Evolutionary conservation across 139 green algal genomes (phyloP).

Genomic region (Gonium pectorale): DNA sequence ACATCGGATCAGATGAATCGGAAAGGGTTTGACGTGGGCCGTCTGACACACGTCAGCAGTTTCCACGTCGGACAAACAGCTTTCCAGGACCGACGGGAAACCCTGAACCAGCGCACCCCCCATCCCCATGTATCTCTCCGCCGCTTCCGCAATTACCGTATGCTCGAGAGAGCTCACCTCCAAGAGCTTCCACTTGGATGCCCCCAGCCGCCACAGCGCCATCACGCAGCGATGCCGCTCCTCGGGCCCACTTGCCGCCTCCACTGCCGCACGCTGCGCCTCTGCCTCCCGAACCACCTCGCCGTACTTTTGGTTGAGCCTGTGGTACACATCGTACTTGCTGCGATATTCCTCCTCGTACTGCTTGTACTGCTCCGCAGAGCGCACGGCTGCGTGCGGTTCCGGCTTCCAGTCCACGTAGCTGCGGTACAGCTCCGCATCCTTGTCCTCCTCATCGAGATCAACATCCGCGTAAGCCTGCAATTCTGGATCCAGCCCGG

Average conservation of each 20-base stretch:
- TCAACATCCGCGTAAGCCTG: constrained; percentile 32
- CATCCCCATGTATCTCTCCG: too few species aligned
- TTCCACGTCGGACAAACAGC: too few species aligned
- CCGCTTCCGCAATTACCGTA: too few species aligned
- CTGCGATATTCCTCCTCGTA: constrained; percentile 34
- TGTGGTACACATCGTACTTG: constrained; percentile 32
- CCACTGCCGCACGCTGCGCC: not conserved
- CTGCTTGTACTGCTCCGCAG: constrained; percentile 5
- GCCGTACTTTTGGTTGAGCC: constrained; percentile 29
- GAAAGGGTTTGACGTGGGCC: too few species aligned
- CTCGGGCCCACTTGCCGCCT: not conserved
- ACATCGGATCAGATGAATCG: too few species aligned
- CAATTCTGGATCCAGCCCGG: constrained; percentile 17
- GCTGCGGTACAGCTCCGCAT: constrained; percentile 11
- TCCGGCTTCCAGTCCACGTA: constrained; percentile 36
- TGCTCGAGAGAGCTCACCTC: too few species aligned
- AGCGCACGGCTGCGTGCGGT: constrained; percentile 9
- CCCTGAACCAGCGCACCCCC: too few species aligned
- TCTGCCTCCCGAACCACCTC: constrained; percentile 21
- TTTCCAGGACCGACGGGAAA: too few species aligned
- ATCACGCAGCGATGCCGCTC: not conserved
- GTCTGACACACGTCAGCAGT: too few species aligned
- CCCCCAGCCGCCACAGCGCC: constrained; percentile 36
- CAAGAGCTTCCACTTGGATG: constrained; percentile 13
- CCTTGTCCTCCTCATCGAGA: constrained; percentile 31